Base-by-base conservation (phyloP, 345 rosid genomes). In the Microthlaspi erraticum region DNA sequence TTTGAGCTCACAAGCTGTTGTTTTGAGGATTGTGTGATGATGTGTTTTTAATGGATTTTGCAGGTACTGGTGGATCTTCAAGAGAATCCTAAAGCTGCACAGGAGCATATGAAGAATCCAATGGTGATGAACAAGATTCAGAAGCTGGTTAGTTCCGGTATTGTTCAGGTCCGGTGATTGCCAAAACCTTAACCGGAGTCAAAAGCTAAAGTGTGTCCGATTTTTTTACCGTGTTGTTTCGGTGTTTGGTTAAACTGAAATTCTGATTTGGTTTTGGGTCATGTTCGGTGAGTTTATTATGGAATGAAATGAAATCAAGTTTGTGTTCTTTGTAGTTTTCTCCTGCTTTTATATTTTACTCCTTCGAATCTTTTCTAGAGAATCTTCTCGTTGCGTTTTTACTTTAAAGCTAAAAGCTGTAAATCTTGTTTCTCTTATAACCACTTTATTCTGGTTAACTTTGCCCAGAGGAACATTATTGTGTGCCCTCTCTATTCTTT, bases 111-210 rank as follows among this genome's bases (percentile, higher is more conserved):
- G 82, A 91, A 84, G 87, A 89, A 91, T 70, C 95, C 98, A 18
- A 82, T 83, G 93, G 98, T 93, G 73, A 87, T 89, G 97, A 82
- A 64, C 82, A 93, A 93, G 83, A 86, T 93, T 67, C 97, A 93
- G 78, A 93, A 93, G 84, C 82, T 91, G 77, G 81, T 94, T 81
- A 79, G 78, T 29, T 93, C 97, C 0, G 98, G 98, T 58, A 93
- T 94, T 37, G 97, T 94, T 54, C 97, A 94, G 80, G 81, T 91
- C 10, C 85, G 80, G 77, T 12, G 12, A 4, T 29, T 14, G 29
- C 29, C 29, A 26, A 26, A 26, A 26, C 29, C 10, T 20, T 5
- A 51, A 50, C 39, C 54, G 53, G 45, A 11, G 7, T 18, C 3
- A 8, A 36, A 8, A 13, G 9, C 6, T 2, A 18, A 16, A n/a